Base-by-base conservation (phyloP, 768 basidiomycete species). In the Pilatotrama ljubarskyi region DNA sequence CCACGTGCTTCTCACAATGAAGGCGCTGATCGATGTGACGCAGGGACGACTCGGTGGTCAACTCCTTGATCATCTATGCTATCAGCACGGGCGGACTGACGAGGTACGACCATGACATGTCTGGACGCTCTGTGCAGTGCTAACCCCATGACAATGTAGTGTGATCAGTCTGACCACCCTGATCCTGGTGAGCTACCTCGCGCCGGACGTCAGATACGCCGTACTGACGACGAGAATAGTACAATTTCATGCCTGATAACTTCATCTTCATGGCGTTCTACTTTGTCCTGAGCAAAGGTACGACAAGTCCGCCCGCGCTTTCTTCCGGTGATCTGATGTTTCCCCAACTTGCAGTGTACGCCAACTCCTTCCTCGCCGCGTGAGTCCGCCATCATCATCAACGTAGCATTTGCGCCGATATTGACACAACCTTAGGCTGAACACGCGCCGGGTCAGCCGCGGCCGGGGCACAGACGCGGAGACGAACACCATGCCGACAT, bases 281-380 rank as follows among this genome's bases (percentile, higher is more conserved):
- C 68, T 87, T 90, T 61, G 77, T 84, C 50, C 70, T 88, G 36
- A 84, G 82, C 70, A 90, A 89, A 75, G 64, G 87, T 87, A 67
- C 64, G 85, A 70, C 35, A 5, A 35, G 13, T n/a, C 14, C n/a
- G 1, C 36, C 14, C 41, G 36, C 15, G 5, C 5, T 6, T 38
- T 2, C 22, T 18, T 32, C 22, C 10, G 20, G 22, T 37, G n/a
- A 13, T 44, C 26, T 18, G 15, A 17, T 24, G 24, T 18, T 17
- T 62, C 15, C 26, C 51, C 43, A 35, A 26, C 49, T 40, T 58
- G 47, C 52, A 85, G 84, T 86, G n/a, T 85, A 87, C 62, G 82
- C 80, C 0, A 80, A 84, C 50, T 87, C 86, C n/a, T 78, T 85
- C 70, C 74, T 88, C 68, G 85, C 86, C 38, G 84, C 86, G 84